Base-by-base conservation (phyloP, 345 rosid species). In the Raphanus raphanistrum region DNA sequence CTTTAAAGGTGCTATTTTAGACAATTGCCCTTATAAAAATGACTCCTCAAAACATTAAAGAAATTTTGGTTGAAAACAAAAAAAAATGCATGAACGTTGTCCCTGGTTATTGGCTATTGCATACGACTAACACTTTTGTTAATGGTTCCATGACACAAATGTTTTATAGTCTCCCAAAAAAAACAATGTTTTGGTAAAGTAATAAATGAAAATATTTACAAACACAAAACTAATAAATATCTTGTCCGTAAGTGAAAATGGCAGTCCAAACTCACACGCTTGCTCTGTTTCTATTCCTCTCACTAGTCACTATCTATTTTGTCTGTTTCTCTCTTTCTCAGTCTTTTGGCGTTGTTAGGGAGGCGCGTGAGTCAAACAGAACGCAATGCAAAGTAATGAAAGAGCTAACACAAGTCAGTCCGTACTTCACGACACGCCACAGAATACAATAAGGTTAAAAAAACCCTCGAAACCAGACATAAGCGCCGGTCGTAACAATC, bases 241-340 rank as follows among this genome's bases (percentile, higher is more conserved):
- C 5, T 68, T 68, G 82, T 79, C 74, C 59, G 33, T 28, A 68
- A 68, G 82, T 73, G 82, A 27, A 68, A 26, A 67, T 7, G 58
- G 5, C 45, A 80, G 75, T 68, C 75, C 82, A 74, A 79, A 75
- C 79, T 70, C 79, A 81, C 90, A 86, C 90, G 87, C 85, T 85
- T 83, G 88, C 85, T 69, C 78, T 73, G 73, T 58, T 4, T 54
- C 62, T 7, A 43, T 66, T 45, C 61, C 66, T 61, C 59, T 78
- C 78, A 68, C 74, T 35, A 61, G 75, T 74, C 68, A 48, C 72
- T 45, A 63, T 68, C 63, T 64, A 63, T 52, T 76, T 66, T 67
- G 73, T 75, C 69, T 66, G 63, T 77, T 52, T 77, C 73, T 48
- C 31, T 43, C 36, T 68, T 72, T 76, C 57, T 26, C 36, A 60